phyloP scores from a whole-genome alignment of 148 eudicot species.

The Tetragonia tetragonoides region DNA sequence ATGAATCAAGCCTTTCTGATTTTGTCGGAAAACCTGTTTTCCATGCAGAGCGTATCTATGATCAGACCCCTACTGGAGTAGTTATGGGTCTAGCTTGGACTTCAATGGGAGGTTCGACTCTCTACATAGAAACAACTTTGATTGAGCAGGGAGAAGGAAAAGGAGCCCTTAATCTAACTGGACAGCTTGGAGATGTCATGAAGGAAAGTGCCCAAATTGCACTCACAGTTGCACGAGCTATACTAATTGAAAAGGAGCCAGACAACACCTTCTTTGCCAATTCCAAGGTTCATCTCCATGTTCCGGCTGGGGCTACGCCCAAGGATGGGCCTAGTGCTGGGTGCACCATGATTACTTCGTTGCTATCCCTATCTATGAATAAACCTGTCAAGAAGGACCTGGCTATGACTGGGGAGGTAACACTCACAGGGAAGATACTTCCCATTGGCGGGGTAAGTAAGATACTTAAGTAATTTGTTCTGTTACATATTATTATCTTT shows the following conservation, averaged over 20 bases:
- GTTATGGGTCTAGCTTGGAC: constrained; percentile 99
- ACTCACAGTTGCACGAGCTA: constrained; percentile 76
- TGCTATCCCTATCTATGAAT: constrained; percentile 82
- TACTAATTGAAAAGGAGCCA: constrained; percentile 60
- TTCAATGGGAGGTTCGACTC: constrained; percentile 97
- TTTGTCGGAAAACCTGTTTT: constrained; percentile 97
- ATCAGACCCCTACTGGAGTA: constrained; percentile 80
- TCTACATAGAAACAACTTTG: constrained; percentile 78
- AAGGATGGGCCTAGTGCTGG: constrained; percentile 99
- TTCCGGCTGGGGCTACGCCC: constrained; percentile 97
- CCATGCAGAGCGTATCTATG: constrained; percentile 96
- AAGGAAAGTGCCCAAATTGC: constrained; percentile 99
- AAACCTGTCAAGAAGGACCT: constrained; percentile 82
- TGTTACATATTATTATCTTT: background rate
- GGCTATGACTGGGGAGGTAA: constrained; percentile 98
- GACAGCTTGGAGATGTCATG: constrained; percentile 99
- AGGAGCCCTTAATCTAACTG: constrained; percentile 79
- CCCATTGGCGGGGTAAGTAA: constrained; percentile 99
- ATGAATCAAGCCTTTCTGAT: constrained; percentile 67
- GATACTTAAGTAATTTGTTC: background rate
- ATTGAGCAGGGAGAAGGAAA: constrained; percentile 89
- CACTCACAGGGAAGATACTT: constrained; percentile 89
- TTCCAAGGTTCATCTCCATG: constrained; percentile 92
- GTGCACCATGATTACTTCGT: constrained; percentile 95
- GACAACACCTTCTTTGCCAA: constrained; percentile 59